phyloP scores from a whole-genome alignment of 148 eudicot species.

The Rhododendron mucronatum region DNA sequence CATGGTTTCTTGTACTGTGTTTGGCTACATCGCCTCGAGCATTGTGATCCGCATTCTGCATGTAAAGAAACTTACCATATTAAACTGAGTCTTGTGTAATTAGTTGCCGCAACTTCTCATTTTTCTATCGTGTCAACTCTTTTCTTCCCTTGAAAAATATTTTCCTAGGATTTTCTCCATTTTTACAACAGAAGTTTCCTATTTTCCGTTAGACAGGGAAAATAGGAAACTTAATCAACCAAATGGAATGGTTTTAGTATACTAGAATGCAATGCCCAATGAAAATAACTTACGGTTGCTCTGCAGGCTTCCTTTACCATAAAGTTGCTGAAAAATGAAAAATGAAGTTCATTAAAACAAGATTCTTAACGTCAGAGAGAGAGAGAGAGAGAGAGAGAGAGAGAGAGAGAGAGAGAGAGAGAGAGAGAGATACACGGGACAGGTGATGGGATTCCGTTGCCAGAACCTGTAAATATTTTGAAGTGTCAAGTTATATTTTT shows the following conservation, averaged over 20 bases:
- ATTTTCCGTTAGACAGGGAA: no score
- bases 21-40: conserved; percentile 16
- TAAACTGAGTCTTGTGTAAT: background rate
- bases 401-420: conserved; percentile 4
- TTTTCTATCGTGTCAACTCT: no score
- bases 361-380: background rate
- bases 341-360: background rate
- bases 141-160: no score
- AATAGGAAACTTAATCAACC: no score
- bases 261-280: background rate
- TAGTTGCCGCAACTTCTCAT: background rate
- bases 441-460: background rate
- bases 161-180: background rate
- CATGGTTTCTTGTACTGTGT: conserved; percentile 44
- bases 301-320: conserved; percentile 15
- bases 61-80: background rate
- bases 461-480: background rate
- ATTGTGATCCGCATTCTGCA: conserved; percentile 20
- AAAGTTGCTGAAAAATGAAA: background rate
- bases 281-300: conserved; percentile 10
- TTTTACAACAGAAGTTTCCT: background rate
- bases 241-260: no score
- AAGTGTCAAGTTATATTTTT: background rate
- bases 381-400: background rate
- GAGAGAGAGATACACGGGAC: background rate